Conservation (phyloP, 1,284 basidiomycete species). For the Apiotrichum siamense region DNA sequence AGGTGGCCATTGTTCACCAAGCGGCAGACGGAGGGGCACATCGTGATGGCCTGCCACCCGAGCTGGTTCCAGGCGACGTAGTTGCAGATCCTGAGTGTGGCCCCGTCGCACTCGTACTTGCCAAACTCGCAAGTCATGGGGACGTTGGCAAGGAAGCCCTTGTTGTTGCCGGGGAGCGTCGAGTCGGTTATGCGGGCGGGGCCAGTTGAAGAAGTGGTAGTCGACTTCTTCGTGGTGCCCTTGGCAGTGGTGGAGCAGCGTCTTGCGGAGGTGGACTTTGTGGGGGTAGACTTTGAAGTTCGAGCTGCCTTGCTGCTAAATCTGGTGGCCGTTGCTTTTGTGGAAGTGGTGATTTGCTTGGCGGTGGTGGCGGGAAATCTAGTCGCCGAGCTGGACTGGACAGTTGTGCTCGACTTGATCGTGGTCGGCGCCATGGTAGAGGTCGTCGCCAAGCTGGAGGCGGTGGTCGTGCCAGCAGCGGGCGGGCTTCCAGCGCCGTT, state of each 20-base stretch:
- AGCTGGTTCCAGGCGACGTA: conserved; percentile 12
- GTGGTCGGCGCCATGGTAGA: not conserved
- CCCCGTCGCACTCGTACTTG: conserved; percentile 27
- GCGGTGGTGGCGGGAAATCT: not conserved
- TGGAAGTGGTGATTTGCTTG: not conserved
- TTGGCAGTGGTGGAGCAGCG: not conserved
- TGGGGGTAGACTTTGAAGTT: not conserved
- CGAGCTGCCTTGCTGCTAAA: not conserved
- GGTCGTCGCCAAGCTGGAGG: not conserved
- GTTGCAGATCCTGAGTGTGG: conserved; percentile 27
- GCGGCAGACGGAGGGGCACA: conserved; percentile 6
- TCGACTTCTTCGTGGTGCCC: not conserved
- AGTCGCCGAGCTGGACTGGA: not conserved
- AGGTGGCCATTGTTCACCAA: not conserved
- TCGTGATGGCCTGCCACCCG: conserved; percentile 13
- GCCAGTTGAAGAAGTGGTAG: not conserved
- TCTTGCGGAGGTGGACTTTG: not conserved
- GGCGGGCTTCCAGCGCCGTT: not conserved
- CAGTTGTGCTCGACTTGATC: not conserved
- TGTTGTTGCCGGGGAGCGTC: not conserved
- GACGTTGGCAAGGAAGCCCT: not conserved
- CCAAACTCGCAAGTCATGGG: conserved; percentile 23
- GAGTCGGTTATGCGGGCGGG: not conserved
- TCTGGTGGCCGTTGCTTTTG: not conserved
- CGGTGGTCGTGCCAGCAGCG: not conserved